phyloP scores from a whole-genome alignment of 306 rosid species.

The Glycine soja region DNA sequence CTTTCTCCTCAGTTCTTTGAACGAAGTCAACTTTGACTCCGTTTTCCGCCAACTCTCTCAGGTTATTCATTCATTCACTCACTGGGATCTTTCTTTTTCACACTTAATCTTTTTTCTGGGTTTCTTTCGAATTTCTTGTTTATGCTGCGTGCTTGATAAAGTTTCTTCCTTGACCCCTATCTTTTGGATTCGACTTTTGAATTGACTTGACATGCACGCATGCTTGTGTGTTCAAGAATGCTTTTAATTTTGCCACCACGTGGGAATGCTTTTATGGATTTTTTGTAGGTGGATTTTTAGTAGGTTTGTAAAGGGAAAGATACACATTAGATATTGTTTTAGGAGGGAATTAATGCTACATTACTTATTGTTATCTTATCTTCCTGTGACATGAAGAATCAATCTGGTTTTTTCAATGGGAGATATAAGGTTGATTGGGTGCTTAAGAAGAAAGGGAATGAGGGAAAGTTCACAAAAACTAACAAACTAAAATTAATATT shows the following conservation, averaged over 20 bases:
- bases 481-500: too few relatives aligned
- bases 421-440: too few relatives aligned
- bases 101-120: neutral
- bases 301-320: neutral
- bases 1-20: conserved; percentile 76
- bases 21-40: conserved; percentile 77
- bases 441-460: too few relatives aligned
- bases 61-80: conserved; percentile 47
- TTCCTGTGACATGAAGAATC: conserved; percentile 5
- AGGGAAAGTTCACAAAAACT: too few relatives aligned
- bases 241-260: conserved; percentile 6
- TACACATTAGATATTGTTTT: neutral
- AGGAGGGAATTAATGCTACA: neutral
- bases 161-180: conserved; percentile 19
- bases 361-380: too few relatives aligned
- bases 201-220: neutral
- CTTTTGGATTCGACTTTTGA: neutral
- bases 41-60: conserved; percentile 73
- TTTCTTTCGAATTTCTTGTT: conserved; percentile 42
- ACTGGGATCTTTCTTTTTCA: neutral
- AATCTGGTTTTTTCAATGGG: conserved; percentile 1
- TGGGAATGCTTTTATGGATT: neutral
- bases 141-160: neutral
- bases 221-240: neutral
- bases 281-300: conserved; percentile 3